Evolutionary conservation across 768 basidiomycete species (phyloP).

Genomic region (Cystofilobasidium capitatum): DNA sequence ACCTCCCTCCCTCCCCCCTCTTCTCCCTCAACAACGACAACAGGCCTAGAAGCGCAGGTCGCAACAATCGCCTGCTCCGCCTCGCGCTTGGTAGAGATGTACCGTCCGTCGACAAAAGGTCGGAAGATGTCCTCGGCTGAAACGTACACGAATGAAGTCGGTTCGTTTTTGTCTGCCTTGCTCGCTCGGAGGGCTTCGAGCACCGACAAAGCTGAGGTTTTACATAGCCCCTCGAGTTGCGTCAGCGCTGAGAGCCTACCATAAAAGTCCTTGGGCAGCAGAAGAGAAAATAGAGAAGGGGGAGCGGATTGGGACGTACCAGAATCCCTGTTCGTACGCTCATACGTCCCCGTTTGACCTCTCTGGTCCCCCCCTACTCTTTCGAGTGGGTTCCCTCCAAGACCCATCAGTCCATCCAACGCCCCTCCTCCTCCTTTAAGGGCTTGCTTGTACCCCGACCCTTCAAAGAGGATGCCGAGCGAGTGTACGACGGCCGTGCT

Average conservation of each 20-base stretch:
- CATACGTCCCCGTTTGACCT: slow-evolving; percentile 48
- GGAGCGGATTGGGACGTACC: slow-evolving; percentile 46
- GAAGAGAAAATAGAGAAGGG: slow-evolving; percentile 17
- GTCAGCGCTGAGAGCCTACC: background rate
- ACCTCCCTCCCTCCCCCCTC: background rate
- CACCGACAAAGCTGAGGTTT: slow-evolving; percentile 50
- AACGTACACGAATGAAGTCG: slow-evolving; percentile 65
- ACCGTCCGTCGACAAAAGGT: slow-evolving; percentile 71
- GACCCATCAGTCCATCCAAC: background rate
- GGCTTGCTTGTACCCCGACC: slow-evolving; percentile 65
- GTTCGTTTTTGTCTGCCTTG: slow-evolving; percentile 4
- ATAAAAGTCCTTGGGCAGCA: background rate
- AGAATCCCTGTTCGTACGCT: slow-evolving; percentile 75
- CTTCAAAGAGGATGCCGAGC: slow-evolving; percentile 78
- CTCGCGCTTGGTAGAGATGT: slow-evolving; percentile 88
- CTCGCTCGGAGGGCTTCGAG: slow-evolving; percentile 57
- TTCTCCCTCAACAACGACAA: background rate
- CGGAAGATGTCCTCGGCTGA: slow-evolving; percentile 91
- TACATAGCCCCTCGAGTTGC: slow-evolving; percentile 13
- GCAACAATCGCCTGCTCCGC: slow-evolving; percentile 67
- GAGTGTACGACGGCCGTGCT: slow-evolving; percentile 83
- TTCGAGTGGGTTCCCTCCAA: slow-evolving; percentile 50
- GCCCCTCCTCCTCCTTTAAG: slow-evolving; percentile 41
- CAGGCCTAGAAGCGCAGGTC: slow-evolving; percentile 29
- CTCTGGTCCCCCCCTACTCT: slow-evolving; percentile 38